Evolutionary conservation across 192 early-diverging fungal genomes (phyloP).

Genomic region (Podila clonocystis): DNA sequence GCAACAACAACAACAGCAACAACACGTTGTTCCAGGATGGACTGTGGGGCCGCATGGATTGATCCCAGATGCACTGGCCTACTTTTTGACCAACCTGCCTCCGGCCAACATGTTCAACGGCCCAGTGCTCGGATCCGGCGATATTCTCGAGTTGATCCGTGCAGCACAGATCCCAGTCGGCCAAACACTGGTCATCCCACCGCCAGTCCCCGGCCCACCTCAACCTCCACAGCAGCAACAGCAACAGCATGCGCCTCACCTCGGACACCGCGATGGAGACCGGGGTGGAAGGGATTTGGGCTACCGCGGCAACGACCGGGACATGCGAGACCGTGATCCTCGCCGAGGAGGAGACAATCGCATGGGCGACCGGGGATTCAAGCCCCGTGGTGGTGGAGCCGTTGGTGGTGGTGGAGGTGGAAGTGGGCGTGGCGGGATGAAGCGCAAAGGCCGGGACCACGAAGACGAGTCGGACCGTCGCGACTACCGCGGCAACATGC

Average conservation of each 20-base stretch:
- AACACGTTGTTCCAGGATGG: constrained; percentile 33
- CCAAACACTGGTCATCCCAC: constrained; percentile 41
- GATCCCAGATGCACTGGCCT: constrained; percentile 58
- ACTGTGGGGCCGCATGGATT: constrained; percentile 38
- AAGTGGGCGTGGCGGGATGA: constrained; percentile 34
- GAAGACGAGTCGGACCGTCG: constrained; percentile 52
- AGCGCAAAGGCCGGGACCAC: constrained; percentile 56
- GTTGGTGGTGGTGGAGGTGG: constrained; percentile 1
- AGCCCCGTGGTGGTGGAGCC: constrained; percentile 42
- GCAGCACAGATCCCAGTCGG: constrained; percentile 51
- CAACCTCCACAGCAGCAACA: background rate
- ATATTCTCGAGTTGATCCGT: constrained; percentile 56
- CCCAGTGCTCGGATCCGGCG: constrained; percentile 47
- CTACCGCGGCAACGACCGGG: constrained; percentile 36
- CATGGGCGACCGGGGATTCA: constrained; percentile 28
- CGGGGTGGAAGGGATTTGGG: constrained; percentile 32
- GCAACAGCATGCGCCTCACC: background rate
- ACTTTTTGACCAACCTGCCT: constrained; percentile 58
- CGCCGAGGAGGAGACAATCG: constrained; percentile 26
- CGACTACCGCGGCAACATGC: constrained; percentile 36
- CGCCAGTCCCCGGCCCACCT: constrained; percentile 17
- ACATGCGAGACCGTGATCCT: constrained; percentile 29
- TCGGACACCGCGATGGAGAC: constrained; percentile 27
- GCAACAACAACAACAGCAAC: background rate
- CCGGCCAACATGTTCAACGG: constrained; percentile 55